A percentile compares a stretch with the other conserved stretches of the same genome.
These are phyloP conservation scores for Phellopilus nigrolimitatus DNA, from an alignment of 1,284 basidiomycete genomes.

Conservation along the genomic window DNA sequence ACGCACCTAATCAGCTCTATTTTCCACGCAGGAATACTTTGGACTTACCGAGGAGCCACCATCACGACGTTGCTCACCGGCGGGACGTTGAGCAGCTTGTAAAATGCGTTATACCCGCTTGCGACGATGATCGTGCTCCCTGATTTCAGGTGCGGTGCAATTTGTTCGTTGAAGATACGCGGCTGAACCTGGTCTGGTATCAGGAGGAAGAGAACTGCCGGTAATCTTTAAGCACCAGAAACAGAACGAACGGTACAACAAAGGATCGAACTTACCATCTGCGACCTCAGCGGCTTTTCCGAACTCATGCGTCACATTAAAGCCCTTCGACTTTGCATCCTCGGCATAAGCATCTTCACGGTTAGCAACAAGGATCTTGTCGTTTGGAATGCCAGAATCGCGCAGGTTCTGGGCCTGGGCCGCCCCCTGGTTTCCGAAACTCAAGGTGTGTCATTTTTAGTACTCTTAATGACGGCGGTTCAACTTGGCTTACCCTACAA, in stretches of 20 bases:
- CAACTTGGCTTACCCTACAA: slow-evolving; percentile 44
- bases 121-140: slow-evolving; percentile 51
- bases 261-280: slow-evolving; percentile 37
- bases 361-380: slow-evolving; percentile 56
- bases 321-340: slow-evolving; percentile 52
- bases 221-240: neutral
- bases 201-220: slow-evolving; percentile 52
- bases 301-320: slow-evolving; percentile 54
- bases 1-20: no score
- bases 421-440: slow-evolving; percentile 64
- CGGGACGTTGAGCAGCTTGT: slow-evolving; percentile 51
- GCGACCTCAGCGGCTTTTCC: slow-evolving; percentile 49
- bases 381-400: slow-evolving; percentile 58
- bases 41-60: slow-evolving; percentile 54
- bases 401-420: slow-evolving; percentile 63
- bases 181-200: slow-evolving; percentile 63
- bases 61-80: slow-evolving; percentile 57
- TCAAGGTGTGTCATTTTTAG: slow-evolving; percentile 25
- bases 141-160: slow-evolving; percentile 48
- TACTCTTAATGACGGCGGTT: neutral
- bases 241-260: slow-evolving; percentile 40
- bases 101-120: slow-evolving; percentile 64
- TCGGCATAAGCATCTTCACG: slow-evolving; percentile 53
- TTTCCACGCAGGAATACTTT: no score
- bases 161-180: slow-evolving; percentile 50